Conservation (phyloP, 2,329 filamentous ascomycete species). For the Reticulascus tulasneorum region DNA sequence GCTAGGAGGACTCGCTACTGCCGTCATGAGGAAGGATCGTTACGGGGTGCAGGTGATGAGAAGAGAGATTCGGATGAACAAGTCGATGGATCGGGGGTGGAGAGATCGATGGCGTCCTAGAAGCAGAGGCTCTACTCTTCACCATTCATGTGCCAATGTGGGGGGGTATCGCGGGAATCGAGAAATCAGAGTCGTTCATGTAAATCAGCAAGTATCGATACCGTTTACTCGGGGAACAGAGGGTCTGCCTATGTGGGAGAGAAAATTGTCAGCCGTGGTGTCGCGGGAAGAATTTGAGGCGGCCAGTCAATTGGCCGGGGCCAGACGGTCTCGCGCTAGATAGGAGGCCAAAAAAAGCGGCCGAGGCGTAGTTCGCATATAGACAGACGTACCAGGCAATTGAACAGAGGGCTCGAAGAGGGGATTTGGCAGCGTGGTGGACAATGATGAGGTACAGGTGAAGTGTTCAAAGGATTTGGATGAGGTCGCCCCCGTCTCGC, state of each 20-base stretch:
- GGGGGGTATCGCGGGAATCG: conserved; percentile 3
- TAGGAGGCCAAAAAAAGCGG: neutral
- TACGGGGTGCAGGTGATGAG: conserved; percentile 1
- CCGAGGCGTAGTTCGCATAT: neutral
- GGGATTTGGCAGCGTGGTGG: conserved; percentile 4
- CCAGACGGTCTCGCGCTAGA: conserved; percentile 3
- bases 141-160: conserved; percentile 10
- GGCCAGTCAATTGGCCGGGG: conserved; percentile 12
- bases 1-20: conserved; percentile 61
- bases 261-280: conserved; percentile 14
- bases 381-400: conserved; percentile 9
- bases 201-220: conserved; percentile 1
- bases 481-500: conserved; percentile 18
- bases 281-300: conserved; percentile 15
- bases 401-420: conserved; percentile 4
- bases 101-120: conserved; percentile 1
- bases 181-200: neutral
- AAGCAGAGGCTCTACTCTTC: conserved; percentile 2
- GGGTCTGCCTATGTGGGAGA: too few relatives aligned
- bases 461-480: conserved; percentile 5
- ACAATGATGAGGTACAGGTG: conserved; percentile 4
- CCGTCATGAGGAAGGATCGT: conserved; percentile 54
- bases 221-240: too few relatives aligned
- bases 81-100: too few relatives aligned
- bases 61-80: conserved; percentile 1